A percentile compares a stretch with the other conserved stretches of the same genome.
Evolutionary conservation across 306 rosid species (phyloP).

Genomic region (Cajanus cajan): DNA sequence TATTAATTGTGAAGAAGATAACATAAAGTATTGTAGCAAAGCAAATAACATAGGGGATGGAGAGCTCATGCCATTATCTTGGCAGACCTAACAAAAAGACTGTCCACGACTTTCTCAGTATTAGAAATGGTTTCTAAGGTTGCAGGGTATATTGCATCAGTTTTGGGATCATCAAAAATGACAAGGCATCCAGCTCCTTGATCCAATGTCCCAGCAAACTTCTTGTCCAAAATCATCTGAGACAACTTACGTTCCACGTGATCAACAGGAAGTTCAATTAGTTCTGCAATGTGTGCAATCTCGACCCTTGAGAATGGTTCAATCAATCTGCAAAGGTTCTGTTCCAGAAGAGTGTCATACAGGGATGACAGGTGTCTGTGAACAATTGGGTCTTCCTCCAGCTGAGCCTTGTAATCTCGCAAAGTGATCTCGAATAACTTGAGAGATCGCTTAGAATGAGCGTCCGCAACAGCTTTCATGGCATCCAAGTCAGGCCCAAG

Average conservation of each 20-base stretch:
- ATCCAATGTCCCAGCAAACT: constrained; percentile 76
- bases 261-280: constrained; percentile 71
- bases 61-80: constrained; percentile 76
- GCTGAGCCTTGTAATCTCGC: constrained; percentile 68
- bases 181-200: constrained; percentile 82
- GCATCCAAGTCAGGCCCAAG: constrained; percentile 92
- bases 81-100: constrained; percentile 88
- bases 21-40: background rate
- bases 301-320: constrained; percentile 95
- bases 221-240: constrained; percentile 60
- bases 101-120: constrained; percentile 84
- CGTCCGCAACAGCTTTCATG: constrained; percentile 94
- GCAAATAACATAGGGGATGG: background rate
- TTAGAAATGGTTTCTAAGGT: constrained; percentile 80
- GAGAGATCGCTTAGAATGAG: constrained; percentile 82
- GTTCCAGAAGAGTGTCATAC: constrained; percentile 78
- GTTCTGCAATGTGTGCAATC: constrained; percentile 79
- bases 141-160: constrained; percentile 50
- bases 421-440: constrained; percentile 74
- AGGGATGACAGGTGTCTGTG: constrained; percentile 85
- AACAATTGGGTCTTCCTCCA: constrained; percentile 93
- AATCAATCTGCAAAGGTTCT: constrained; percentile 89
- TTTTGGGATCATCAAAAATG: constrained; percentile 53
- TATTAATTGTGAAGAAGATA: background rate
- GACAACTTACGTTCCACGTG: constrained; percentile 56